Evolutionary conservation across 2,329 filamentous ascomycete species (phyloP).

Genomic region (Byssoonygena ceratinophila): DNA sequence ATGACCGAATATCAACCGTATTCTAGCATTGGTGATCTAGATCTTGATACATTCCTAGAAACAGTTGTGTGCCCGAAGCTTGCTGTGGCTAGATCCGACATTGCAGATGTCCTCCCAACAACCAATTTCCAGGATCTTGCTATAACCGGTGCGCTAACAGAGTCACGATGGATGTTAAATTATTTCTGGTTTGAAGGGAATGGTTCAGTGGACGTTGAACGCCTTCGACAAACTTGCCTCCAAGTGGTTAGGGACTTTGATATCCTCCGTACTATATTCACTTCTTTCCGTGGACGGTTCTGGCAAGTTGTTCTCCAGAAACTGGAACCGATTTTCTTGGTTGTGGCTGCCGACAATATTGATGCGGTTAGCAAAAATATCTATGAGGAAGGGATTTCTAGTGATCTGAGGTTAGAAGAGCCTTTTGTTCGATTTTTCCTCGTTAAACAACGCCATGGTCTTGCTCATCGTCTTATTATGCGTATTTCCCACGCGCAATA

Average conservation of each 20-base stretch:
- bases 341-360: too few relatives aligned
- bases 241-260: not conserved
- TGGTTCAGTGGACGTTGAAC: not conserved
- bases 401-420: conserved; percentile 47
- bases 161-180: conserved; percentile 48
- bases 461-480: conserved; percentile 35
- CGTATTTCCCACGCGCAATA: conserved; percentile 54
- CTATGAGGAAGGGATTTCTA: conserved; percentile 43
- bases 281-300: not conserved
- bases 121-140: conserved; percentile 47
- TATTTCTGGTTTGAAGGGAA: conserved; percentile 51
- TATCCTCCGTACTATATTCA: conserved; percentile 10
- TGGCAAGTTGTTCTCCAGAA: not conserved
- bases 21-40: too few relatives aligned
- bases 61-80: not conserved
- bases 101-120: conserved; percentile 30
- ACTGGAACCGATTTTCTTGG: conserved; percentile 10
- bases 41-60: not conserved
- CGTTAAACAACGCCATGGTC: not conserved
- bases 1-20: too few relatives aligned
- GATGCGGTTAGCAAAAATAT: conserved; percentile 21
- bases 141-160: conserved; percentile 44
- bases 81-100: not conserved
- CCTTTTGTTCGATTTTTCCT: not conserved
- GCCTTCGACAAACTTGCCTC: not conserved